These are phyloP conservation scores for Entophlyctis luteolus DNA, from an alignment of 192 early-diverging fungal species.

Conservation along the genomic window DNA sequence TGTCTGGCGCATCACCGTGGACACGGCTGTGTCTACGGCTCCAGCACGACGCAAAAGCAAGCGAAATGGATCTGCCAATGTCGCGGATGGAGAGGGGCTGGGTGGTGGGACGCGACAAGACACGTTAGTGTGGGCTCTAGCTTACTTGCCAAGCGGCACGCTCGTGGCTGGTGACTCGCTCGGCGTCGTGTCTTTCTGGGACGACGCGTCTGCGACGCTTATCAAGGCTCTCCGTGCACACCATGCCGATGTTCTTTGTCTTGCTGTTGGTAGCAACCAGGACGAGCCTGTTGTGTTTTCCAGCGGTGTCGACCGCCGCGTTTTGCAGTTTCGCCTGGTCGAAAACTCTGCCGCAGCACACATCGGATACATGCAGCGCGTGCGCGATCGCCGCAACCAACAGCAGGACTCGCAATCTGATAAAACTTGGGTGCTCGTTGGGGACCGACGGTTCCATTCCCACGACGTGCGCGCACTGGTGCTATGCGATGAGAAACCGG, in stretches of 20 bases:
- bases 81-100: too few relatives aligned
- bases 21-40: constrained; percentile 55
- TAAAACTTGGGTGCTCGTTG: constrained; percentile 74
- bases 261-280: constrained; percentile 55
- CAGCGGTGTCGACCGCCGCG: constrained; percentile 86
- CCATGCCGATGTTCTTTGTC: constrained; percentile 82
- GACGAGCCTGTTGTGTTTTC: constrained; percentile 75
- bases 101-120: constrained; percentile 43
- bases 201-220: constrained; percentile 62
- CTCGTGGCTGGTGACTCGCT: constrained; percentile 88
- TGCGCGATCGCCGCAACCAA: neutral
- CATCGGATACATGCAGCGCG: constrained; percentile 5
- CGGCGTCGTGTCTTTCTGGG: constrained; percentile 89
- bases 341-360: constrained; percentile 21
- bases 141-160: constrained; percentile 50
- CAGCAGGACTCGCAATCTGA: neutral
- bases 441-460: constrained; percentile 83
- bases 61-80: too few relatives aligned
- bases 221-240: constrained; percentile 70
- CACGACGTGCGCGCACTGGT: constrained; percentile 90
- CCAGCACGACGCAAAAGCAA: too few relatives aligned
- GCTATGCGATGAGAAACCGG: constrained; percentile 63
- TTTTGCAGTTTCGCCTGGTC: constrained; percentile 63
- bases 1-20: constrained; percentile 70
- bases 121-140: constrained; percentile 88